These are phyloP conservation scores for Fusarium pininemorale DNA, from an alignment of 2,329 filamentous ascomycete genomes.

Conservation along the genomic window DNA sequence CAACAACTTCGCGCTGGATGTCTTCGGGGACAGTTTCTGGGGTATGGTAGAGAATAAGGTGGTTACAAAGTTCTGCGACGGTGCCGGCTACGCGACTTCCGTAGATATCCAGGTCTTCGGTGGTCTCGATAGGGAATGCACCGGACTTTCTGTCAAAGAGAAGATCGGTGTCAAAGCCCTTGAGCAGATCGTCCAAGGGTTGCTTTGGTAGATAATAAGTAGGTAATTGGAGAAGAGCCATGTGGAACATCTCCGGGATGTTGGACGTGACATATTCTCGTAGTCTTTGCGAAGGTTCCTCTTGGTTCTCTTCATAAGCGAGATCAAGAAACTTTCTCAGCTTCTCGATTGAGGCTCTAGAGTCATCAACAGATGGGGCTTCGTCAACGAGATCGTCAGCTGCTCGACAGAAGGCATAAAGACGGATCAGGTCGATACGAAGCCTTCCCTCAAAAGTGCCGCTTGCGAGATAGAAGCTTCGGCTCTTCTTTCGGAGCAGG, in stretches of 20 bases:
- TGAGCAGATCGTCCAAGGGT: conserved; percentile 71
- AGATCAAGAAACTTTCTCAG: conserved; percentile 66
- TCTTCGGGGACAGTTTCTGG: conserved; percentile 23
- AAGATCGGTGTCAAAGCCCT: conserved; percentile 75
- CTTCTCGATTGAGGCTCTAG: conserved; percentile 66
- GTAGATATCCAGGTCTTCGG: conserved; percentile 69
- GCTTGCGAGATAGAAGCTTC: conserved; percentile 78
- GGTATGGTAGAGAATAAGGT: conserved; percentile 71
- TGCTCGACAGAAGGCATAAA: conserved; percentile 79
- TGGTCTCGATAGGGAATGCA: conserved; percentile 65
- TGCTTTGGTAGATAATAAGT: conserved; percentile 62
- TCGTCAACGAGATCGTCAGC: conserved; percentile 79
- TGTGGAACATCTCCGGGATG: conserved; percentile 62
- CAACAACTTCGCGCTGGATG: conserved; percentile 51
- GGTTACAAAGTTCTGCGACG: conserved; percentile 73
- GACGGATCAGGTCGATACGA: conserved; percentile 71
- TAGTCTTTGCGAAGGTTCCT: neutral
- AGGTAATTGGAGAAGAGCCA: conserved; percentile 69
- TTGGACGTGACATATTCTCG: conserved; percentile 53
- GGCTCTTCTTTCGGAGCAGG: conserved; percentile 70
- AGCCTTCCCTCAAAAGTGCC: conserved; percentile 74
- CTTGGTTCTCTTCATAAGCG: conserved; percentile 36
- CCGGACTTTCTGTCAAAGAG: conserved; percentile 53
- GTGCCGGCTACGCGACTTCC: conserved; percentile 76
- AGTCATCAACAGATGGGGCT: conserved; percentile 61